Evolutionary conservation across 805 yeast genomes (phyloP).

Genomic region (Cyberlindnera xishuangbannaensis): DNA sequence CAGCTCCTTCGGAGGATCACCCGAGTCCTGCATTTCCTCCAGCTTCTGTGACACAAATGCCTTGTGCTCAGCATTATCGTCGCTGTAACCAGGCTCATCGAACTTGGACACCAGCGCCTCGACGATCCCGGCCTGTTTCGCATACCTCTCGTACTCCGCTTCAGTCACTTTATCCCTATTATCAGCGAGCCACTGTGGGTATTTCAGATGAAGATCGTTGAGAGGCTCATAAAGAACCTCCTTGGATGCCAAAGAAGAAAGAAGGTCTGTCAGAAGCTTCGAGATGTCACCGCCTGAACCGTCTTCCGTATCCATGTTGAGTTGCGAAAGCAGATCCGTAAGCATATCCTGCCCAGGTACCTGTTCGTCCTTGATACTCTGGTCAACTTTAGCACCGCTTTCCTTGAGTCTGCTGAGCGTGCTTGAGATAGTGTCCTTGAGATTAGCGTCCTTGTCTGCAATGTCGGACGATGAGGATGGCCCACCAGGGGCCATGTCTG

Average conservation of each 20-base stretch:
- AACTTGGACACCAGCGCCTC: conserved; percentile 56
- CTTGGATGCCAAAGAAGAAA: conserved; percentile 78
- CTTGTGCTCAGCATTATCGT: conserved; percentile 35
- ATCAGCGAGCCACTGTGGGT: conserved; percentile 61
- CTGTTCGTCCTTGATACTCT: conserved; percentile 46
- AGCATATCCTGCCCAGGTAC: conserved; percentile 43
- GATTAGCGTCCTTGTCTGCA: conserved; percentile 24
- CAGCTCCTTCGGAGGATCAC: conserved; percentile 76
- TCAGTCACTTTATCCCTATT: conserved; percentile 34
- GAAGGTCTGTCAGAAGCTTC: conserved; percentile 61
- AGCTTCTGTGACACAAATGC: conserved; percentile 51
- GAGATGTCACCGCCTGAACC: conserved; percentile 50
- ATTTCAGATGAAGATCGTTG: conserved; percentile 69
- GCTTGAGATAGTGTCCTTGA: conserved; percentile 71
- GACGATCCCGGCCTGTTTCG: conserved; percentile 57
- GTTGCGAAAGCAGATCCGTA: conserved; percentile 59
- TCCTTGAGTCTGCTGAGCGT: conserved; percentile 77
- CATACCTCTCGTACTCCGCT: conserved; percentile 48
- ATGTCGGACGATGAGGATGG: too few relatives aligned
- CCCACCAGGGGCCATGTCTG: too few relatives aligned
- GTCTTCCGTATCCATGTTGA: conserved; percentile 39
- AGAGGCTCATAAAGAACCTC: conserved; percentile 85
- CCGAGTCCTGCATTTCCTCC: conserved; percentile 67
- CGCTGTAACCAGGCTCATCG: conserved; percentile 60
- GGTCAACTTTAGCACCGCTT: conserved; percentile 67